phyloP scores from a whole-genome alignment of 2,329 filamentous ascomycete genomes.

The Ophiocordyceps camponoti-rufipedis region DNA sequence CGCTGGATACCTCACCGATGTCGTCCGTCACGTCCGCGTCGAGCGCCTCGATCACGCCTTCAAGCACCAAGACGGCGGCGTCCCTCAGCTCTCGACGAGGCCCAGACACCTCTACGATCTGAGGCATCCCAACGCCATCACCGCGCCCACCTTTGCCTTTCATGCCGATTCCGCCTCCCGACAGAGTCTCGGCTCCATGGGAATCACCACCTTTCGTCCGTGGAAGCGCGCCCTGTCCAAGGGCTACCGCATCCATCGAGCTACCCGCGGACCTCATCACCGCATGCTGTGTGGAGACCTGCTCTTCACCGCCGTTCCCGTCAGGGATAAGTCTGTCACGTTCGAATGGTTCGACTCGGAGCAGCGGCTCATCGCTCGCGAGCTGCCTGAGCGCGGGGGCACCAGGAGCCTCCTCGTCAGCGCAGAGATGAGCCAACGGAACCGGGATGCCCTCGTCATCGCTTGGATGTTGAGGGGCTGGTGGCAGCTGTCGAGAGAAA shows the following conservation, averaged over 20 bases:
- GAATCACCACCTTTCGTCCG: constrained; percentile 9
- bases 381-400: constrained; percentile 9
- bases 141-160: constrained; percentile 13
- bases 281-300: constrained; percentile 6
- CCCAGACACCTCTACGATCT: constrained; percentile 16
- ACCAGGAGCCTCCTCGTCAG: constrained; percentile 13
- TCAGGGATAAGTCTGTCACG: constrained; percentile 8
- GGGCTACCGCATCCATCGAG: constrained; percentile 13
- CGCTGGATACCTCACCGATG: constrained; percentile 13
- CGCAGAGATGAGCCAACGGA: constrained; percentile 10
- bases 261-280: constrained; percentile 8
- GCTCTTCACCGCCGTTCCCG: constrained; percentile 12
- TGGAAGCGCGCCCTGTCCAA: constrained; percentile 6
- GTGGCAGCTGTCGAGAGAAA: constrained; percentile 9
- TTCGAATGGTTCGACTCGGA: constrained; percentile 15
- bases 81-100: constrained; percentile 9
- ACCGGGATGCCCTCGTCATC: constrained; percentile 15
- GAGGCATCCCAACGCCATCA: constrained; percentile 11
- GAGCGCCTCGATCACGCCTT: constrained; percentile 13
- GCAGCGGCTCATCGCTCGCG: constrained; percentile 12
- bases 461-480: constrained; percentile 18
- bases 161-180: constrained; percentile 14
- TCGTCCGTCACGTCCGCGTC: constrained; percentile 12
- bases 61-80: constrained; percentile 6
- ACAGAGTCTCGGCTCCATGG: constrained; percentile 11